Conservation (phyloP, 139 green algal genomes). For the Microglena sp. region DNA sequence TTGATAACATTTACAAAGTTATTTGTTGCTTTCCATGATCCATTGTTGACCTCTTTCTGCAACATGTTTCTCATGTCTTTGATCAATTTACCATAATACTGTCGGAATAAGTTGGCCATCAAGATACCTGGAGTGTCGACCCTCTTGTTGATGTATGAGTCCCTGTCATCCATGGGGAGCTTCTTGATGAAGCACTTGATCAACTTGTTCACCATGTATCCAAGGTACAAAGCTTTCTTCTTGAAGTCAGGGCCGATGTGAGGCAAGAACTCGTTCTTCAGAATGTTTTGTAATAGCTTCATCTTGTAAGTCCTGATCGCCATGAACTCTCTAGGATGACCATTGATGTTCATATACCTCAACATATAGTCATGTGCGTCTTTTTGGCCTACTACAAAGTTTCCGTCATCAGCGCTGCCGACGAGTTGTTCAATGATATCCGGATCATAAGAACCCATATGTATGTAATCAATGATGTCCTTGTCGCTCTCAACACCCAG, state of each 20-base stretch:
- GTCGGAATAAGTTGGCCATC: conserved; percentile 1
- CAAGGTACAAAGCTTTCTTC: conserved; percentile 7
- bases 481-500: conserved; percentile 80
- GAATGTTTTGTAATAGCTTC: conserved; percentile 5
- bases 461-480: conserved; percentile 3
- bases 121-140: conserved; percentile 22
- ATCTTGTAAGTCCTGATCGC: not conserved
- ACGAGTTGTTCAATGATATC: too few species aligned
- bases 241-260: conserved; percentile 3
- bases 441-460: too few species aligned
- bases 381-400: not conserved
- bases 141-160: conserved; percentile 59
- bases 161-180: conserved; percentile 16
- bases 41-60: conserved; percentile 8
- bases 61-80: conserved; percentile 38
- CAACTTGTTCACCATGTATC: not conserved
- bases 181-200: not conserved
- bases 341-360: not conserved
- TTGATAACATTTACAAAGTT: conserved; percentile 8
- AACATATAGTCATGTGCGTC: conserved; percentile 46
- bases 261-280: conserved; percentile 20
- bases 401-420: not conserved
- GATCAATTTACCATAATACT: conserved; percentile 35
- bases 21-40: not conserved
- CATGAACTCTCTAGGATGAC: not conserved